Percentiles rank a stretch among this genome's conserved stretches.
Conservation (phyloP, 208 protist species). For the Leishmania braziliensis region DNA sequence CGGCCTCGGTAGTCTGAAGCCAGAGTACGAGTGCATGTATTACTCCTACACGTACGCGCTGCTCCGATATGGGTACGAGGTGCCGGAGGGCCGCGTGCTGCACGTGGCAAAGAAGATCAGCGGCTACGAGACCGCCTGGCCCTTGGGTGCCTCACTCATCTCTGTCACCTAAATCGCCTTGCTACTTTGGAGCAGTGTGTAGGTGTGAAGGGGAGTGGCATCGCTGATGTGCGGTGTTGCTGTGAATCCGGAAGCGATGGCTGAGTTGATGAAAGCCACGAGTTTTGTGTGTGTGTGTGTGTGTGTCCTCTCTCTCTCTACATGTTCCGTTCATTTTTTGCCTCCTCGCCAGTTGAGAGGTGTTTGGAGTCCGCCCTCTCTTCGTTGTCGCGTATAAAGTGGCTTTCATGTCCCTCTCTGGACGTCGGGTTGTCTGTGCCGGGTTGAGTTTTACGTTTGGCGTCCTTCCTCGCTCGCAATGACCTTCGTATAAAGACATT, state of each 20-base stretch:
- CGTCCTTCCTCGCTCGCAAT: too few relatives aligned
- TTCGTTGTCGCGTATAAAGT: background rate
- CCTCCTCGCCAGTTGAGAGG: background rate
- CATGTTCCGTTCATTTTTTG: background rate
- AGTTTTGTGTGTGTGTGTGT: background rate
- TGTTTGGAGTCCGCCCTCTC: background rate
- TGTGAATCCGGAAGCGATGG: background rate
- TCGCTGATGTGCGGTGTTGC: background rate
- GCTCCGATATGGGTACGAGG: constrained; percentile 61
- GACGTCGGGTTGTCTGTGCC: background rate
- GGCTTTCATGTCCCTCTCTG: background rate
- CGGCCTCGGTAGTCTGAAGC: constrained; percentile 28
- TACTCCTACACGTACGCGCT: constrained; percentile 75
- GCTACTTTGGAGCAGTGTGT: background rate
- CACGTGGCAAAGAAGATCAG: constrained; percentile 83
- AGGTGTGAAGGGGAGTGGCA: background rate
- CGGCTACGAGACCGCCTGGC: constrained; percentile 79
- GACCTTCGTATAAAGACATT: too few relatives aligned
- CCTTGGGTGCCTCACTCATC: constrained; percentile 73
- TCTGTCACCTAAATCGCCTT: constrained; percentile 9
- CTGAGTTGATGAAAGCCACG: background rate
- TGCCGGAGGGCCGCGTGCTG: constrained; percentile 53
- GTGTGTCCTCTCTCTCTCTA: background rate
- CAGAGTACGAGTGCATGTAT: constrained; percentile 77
- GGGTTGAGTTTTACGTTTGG: too few relatives aligned